phyloP scores from a whole-genome alignment of 2,329 filamentous ascomycete genomes.

The Fusarium continuum region DNA sequence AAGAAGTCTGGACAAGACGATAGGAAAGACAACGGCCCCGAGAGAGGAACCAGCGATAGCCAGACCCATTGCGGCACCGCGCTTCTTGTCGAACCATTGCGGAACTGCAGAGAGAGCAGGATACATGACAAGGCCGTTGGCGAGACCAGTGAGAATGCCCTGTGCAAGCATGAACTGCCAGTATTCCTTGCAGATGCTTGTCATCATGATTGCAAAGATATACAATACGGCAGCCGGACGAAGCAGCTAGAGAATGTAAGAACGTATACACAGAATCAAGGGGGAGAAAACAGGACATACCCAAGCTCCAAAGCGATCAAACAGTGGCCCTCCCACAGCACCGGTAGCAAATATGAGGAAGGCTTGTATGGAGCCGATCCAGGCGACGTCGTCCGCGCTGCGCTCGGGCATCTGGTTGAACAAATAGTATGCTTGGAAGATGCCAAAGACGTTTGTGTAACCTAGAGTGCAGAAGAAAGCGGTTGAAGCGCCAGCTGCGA shows the following conservation, averaged over 20 bases:
- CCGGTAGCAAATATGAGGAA: conserved; percentile 51
- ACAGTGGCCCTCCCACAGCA: conserved; percentile 27
- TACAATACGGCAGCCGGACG: conserved; percentile 25
- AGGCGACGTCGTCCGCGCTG: conserved; percentile 50
- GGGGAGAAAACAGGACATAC: conserved; percentile 1
- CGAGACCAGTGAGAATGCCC: conserved; percentile 54
- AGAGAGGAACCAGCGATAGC: conserved; percentile 58
- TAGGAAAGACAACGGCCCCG: conserved; percentile 63
- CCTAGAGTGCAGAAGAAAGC: conserved; percentile 54
- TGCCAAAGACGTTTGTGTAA: conserved; percentile 56
- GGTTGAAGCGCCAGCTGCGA: conserved; percentile 48
- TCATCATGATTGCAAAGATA: conserved; percentile 35
- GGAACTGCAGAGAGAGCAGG: conserved; percentile 57
- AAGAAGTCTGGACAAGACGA: conserved; percentile 58
- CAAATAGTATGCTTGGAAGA: conserved; percentile 57
- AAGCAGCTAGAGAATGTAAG: neutral
- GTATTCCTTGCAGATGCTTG: conserved; percentile 52
- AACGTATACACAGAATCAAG: neutral
- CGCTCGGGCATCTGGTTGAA: conserved; percentile 46
- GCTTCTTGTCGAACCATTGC: conserved; percentile 58
- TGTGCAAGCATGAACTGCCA: conserved; percentile 64
- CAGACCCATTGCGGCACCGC: conserved; percentile 58
- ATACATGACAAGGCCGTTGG: conserved; percentile 54
- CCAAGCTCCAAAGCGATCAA: conserved; percentile 35
- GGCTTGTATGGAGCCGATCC: conserved; percentile 53